Conservation (phyloP, 2,329 filamentous ascomycete species). For the Fusarium praegraminearum region DNA sequence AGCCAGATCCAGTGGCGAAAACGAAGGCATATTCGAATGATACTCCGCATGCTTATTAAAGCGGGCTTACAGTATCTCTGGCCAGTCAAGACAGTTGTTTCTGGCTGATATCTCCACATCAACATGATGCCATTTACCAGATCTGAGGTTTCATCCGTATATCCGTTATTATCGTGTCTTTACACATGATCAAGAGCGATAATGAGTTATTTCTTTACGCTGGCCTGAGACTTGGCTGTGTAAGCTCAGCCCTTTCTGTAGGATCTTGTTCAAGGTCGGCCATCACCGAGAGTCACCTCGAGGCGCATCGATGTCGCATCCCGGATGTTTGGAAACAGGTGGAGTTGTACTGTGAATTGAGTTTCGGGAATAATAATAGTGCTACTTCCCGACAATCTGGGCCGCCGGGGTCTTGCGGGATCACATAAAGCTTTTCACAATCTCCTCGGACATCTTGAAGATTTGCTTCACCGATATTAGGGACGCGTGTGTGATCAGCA, state of each 20-base stretch:
- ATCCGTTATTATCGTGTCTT: background rate
- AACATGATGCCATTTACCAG: background rate
- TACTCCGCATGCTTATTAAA: conserved; percentile 3
- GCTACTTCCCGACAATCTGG: background rate
- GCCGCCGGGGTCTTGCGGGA: background rate
- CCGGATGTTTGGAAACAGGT: background rate
- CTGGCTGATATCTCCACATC: conserved; percentile 2
- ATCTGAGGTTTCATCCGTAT: background rate
- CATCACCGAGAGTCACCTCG: too few species aligned
- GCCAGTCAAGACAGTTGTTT: background rate
- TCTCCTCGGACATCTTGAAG: background rate
- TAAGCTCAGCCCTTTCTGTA: background rate
- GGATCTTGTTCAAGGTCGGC: background rate
- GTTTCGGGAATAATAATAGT: background rate
- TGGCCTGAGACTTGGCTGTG: too few species aligned
- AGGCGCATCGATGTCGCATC: background rate
- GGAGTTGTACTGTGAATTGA: background rate
- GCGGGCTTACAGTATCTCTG: background rate
- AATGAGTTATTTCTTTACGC: background rate
- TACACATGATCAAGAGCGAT: background rate
- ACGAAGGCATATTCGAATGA: background rate
- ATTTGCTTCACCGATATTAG: background rate
- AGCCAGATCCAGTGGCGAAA: background rate
- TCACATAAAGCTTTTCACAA: background rate
- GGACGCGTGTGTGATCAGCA: background rate